phyloP scores from a whole-genome alignment of 495 filamentous ascomycete species.

The Glonium stellatum region DNA sequence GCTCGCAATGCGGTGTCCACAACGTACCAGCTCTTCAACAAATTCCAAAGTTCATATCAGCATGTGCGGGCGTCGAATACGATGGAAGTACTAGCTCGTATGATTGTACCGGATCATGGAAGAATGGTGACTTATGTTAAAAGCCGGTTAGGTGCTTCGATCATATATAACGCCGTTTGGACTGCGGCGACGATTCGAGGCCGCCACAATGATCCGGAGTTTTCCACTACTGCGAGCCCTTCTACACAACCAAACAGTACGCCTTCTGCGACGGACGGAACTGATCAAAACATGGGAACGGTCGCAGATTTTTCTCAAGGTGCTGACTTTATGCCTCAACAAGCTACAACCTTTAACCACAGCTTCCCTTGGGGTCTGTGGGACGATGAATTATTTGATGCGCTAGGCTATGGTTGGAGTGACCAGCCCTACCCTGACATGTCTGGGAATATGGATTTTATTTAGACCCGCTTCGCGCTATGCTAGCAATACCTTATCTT shows the following conservation, averaged over 20 bases:
- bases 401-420: neutral
- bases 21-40: slow-evolving; percentile 15
- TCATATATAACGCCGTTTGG: slow-evolving; percentile 7
- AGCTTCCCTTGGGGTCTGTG: neutral
- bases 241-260: neutral
- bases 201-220: neutral
- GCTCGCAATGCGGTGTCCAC: slow-evolving; percentile 10
- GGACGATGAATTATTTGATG: neutral
- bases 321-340: neutral
- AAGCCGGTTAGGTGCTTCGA: slow-evolving; percentile 2
- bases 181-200: slow-evolving; percentile 6
- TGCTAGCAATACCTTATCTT: no score
- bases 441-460: neutral
- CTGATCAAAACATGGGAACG: neutral
- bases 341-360: neutral
- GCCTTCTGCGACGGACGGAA: neutral
- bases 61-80: slow-evolving; percentile 6
- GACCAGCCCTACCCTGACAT: neutral
- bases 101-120: neutral
- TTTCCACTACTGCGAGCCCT: neutral
- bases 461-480: neutral
- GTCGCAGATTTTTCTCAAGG: neutral
- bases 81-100: slow-evolving; percentile 3
- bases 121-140: slow-evolving; percentile 6
- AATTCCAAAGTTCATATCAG: slow-evolving; percentile 1